phyloP scores from a whole-genome alignment of 768 basidiomycete species.

The Xerocomellus amylosporus region DNA sequence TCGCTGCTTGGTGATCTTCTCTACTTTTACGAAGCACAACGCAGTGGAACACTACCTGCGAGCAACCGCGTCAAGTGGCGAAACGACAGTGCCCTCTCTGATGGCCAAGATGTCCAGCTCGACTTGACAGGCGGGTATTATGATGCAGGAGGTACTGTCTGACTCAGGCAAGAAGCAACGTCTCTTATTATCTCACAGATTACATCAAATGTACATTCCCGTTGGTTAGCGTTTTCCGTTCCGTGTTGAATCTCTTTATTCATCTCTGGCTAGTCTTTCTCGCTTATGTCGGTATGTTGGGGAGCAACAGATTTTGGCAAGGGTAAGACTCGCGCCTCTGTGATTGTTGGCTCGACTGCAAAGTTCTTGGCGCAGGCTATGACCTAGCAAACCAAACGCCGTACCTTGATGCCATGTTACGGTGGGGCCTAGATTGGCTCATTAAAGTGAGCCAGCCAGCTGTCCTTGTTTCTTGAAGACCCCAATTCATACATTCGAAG shows the following conservation, averaged over 20 bases:
- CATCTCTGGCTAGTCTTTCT: constrained; percentile 54
- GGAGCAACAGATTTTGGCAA: constrained; percentile 80
- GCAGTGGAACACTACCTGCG: constrained; percentile 69
- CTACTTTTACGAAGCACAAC: constrained; percentile 91
- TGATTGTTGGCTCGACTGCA: background rate
- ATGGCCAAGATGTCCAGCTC: constrained; percentile 70
- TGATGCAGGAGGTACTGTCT: constrained; percentile 78
- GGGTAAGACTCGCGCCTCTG: constrained; percentile 41
- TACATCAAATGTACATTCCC: constrained; percentile 89
- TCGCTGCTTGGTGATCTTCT: constrained; percentile 75
- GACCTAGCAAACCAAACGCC: constrained; percentile 82
- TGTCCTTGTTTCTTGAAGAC: background rate
- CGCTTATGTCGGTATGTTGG: constrained; percentile 87
- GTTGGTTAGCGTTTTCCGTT: constrained; percentile 46
- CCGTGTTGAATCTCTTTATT: background rate
- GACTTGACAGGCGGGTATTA: constrained; percentile 89
- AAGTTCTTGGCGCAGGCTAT: constrained; percentile 50
- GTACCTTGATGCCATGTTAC: constrained; percentile 87
- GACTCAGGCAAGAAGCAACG: background rate
- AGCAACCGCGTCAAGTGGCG: constrained; percentile 82
- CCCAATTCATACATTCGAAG: constrained; percentile 36
- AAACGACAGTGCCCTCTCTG: constrained; percentile 73
- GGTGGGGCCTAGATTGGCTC: constrained; percentile 91
- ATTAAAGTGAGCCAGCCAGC: constrained; percentile 64
- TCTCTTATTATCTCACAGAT: constrained; percentile 42